phyloP scores from a whole-genome alignment of 352 stramenopile genomes.

The Bremia lactucae region DNA sequence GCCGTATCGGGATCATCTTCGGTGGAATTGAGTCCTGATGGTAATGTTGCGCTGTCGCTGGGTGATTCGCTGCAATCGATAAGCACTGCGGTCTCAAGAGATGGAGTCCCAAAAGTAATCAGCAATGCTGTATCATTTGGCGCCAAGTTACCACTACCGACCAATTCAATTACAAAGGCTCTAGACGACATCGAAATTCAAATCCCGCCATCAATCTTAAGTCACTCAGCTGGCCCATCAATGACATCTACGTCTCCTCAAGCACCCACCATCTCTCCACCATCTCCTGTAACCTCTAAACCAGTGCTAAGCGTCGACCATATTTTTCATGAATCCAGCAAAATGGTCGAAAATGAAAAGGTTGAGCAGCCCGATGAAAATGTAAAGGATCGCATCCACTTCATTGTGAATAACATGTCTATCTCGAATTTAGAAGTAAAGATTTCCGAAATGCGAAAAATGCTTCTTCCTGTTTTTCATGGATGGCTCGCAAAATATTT shows the following conservation, averaged over 20 bases:
- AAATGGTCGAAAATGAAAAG: constrained; percentile 47
- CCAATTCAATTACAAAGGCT: constrained; percentile 8
- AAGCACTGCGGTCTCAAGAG: constrained; percentile 7
- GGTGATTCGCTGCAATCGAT: constrained; percentile 14
- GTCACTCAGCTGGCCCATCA: constrained; percentile 34
- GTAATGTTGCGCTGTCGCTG: constrained; percentile 10
- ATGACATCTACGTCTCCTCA: constrained; percentile 32
- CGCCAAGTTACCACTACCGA: constrained; percentile 9
- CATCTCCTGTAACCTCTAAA: constrained; percentile 32
- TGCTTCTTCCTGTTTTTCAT: constrained; percentile 90
- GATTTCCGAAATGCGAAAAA: constrained; percentile 91
- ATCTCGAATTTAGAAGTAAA: constrained; percentile 96
- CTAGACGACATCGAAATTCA: constrained; percentile 29
- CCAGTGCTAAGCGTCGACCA: constrained; percentile 64
- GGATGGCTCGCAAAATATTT: constrained; percentile 98
- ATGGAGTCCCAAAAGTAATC: constrained; percentile 17
- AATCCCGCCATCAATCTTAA: constrained; percentile 34
- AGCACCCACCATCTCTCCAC: constrained; percentile 28
- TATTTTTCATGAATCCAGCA: constrained; percentile 72
- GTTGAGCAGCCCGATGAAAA: constrained; percentile 67
- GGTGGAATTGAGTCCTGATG: constrained; percentile 17
- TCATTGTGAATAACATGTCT: constrained; percentile 99
- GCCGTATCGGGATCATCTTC: constrained; percentile 29
- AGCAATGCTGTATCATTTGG: constrained; percentile 14
- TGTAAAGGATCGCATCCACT: constrained; percentile 95